Evolutionary conservation across 345 rosid species (phyloP).

Genomic region (Adansonia digitata): DNA sequence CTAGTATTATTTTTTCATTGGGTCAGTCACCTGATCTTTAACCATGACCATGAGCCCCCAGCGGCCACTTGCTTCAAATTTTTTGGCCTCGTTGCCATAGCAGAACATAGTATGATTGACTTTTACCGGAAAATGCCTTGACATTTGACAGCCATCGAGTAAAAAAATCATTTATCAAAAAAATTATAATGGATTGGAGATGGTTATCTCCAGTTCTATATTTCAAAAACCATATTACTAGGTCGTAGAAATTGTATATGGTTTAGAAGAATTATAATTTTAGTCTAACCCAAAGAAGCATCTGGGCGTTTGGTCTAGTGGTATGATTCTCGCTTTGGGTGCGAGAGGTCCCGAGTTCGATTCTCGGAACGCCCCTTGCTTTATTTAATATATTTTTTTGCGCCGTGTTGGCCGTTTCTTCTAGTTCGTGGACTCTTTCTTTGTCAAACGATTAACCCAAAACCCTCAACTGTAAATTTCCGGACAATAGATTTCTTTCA

Average conservation of each 20-base stretch:
- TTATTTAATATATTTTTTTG: no score
- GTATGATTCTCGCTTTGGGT: conserved; percentile 55
- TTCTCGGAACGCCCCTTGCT: conserved; percentile 73
- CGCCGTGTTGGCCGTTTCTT: no score
- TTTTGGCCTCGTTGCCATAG: background rate
- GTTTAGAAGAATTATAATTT: no score
- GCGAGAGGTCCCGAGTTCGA: conserved; percentile 74
- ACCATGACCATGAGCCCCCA: background rate
- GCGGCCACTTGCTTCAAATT: background rate
- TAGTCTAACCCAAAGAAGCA: no score
- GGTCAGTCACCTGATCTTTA: background rate
- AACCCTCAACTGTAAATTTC: background rate
- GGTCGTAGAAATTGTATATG: no score
- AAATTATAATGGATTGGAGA: no score
- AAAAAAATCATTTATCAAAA: no score
- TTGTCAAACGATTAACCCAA: background rate
- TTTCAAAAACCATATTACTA: no score
- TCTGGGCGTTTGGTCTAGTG: conserved; percentile 11
- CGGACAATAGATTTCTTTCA: background rate
- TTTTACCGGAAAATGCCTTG: background rate
- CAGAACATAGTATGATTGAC: background rate
- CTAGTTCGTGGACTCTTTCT: background rate
- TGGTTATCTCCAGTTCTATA: no score
- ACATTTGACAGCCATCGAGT: no score
- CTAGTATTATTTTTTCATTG: background rate